Evolutionary conservation across 345 rosid species (phyloP).

Genomic region (Trapa bicornis): DNA sequence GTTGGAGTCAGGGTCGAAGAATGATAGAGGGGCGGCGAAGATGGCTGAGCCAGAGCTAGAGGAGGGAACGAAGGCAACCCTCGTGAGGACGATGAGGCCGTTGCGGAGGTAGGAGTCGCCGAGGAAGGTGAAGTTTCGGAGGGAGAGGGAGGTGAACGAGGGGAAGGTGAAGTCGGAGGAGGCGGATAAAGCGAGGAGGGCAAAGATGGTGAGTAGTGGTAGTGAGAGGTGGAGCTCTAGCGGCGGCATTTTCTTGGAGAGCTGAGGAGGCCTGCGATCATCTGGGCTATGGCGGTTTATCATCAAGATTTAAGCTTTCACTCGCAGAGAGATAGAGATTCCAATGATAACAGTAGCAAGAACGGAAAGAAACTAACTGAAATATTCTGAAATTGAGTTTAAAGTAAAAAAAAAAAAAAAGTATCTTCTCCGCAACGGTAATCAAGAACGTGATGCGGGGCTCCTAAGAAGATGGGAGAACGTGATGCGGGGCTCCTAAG

Average conservation of each 20-base stretch:
- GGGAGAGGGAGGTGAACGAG: slow-evolving; percentile 43
- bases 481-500: too few relatives aligned
- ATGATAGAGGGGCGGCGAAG: slow-evolving; percentile 55
- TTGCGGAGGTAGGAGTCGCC: slow-evolving; percentile 77
- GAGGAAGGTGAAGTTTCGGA: slow-evolving; percentile 76
- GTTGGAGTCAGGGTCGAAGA: slow-evolving; percentile 60
- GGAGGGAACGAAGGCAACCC: slow-evolving; percentile 70
- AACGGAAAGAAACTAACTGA: slow-evolving; percentile 8
- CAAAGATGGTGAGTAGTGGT: background rate
- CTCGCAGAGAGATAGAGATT: background rate
- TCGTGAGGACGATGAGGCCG: slow-evolving; percentile 75
- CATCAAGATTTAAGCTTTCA: slow-evolving; percentile 1
- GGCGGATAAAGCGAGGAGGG: background rate
- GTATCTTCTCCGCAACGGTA: background rate
- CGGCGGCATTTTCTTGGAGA: slow-evolving; percentile 18
- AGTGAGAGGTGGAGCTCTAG: slow-evolving; percentile 28
- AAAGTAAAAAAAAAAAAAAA: background rate
- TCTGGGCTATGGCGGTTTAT: background rate
- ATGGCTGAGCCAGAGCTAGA: slow-evolving; percentile 71
- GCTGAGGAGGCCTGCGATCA: background rate
- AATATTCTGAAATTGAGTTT: slow-evolving; percentile 30
- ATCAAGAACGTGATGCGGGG: slow-evolving; percentile 2
- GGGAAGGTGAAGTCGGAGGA: slow-evolving; percentile 18
- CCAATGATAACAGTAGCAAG: background rate
- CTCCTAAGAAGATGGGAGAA: too few relatives aligned